phyloP scores from a whole-genome alignment of 345 rosid genomes.

The Alliaria petiolata region DNA sequence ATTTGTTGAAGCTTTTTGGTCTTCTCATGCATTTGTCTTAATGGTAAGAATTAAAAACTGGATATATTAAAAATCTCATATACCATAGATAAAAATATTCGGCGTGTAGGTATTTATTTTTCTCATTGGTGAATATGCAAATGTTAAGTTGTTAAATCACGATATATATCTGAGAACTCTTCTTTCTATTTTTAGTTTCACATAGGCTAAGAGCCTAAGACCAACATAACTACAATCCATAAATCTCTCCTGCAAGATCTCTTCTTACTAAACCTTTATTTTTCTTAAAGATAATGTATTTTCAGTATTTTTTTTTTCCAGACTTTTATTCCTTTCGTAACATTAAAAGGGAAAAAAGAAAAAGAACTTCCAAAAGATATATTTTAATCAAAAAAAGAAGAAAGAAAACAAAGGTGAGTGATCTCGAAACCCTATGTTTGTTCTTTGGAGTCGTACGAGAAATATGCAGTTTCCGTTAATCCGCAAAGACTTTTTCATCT shows the following conservation, averaged over 20 bases:
- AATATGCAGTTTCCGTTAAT: constrained; percentile 27
- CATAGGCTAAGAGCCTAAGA: neutral
- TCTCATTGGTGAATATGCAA: neutral
- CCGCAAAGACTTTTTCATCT: constrained; percentile 13
- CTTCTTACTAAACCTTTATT: constrained; percentile 4
- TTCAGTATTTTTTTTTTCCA: neutral
- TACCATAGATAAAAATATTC: neutral
- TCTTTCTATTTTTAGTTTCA: constrained; percentile 23
- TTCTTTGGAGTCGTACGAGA: constrained; percentile 26
- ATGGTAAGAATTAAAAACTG: neutral
- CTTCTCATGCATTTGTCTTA: neutral
- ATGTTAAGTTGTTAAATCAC: constrained; percentile 25
- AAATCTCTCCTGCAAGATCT: constrained; percentile 20
- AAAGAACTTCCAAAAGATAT: neutral
- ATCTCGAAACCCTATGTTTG: constrained; percentile 33
- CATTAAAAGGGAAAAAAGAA: constrained; percentile 11
- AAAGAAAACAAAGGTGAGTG: constrained; percentile 22
- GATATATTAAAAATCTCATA: neutral
- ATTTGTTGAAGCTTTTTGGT: constrained; percentile 7
- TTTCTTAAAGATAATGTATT: neutral
- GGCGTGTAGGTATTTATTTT: neutral
- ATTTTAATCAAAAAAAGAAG: neutral
- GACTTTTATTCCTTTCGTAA: constrained; percentile 1
- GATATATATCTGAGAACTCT: constrained; percentile 19
- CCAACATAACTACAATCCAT: constrained; percentile 3